Evolutionary conservation across 805 yeast species (phyloP), one percentile per base, ranked within the genome.

Genomic region (Priceomyces castillae): DNA sequence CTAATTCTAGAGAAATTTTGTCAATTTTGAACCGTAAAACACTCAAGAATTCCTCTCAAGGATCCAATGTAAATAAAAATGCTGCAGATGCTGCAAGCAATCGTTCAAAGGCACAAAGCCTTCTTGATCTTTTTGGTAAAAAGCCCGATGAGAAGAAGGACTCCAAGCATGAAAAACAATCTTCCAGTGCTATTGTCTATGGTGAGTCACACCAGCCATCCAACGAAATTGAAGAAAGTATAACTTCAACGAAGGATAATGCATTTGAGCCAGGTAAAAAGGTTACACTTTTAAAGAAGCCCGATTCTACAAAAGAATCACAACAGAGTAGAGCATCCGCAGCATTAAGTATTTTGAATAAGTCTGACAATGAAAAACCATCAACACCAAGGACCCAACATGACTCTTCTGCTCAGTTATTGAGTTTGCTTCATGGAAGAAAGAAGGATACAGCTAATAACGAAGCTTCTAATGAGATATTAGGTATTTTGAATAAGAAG

Each of bases 1-100:
- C 65, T 3, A 67, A 69, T 41, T 67, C 75, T 1, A 67, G 65
- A 47, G 77, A 74, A 40, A 52, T 76, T 11, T 62, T 75, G 41
- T 69, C 74, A 2, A 59, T 76, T 15, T 62, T 76, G 52, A 71
- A 67, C 30, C 62, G 59, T 25, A 50, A 50, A 28, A 16, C 49
- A 6, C 42, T 39, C 11, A 35, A 34, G 35, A 54, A 46, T 19
- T 36, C 39, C n/a, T 41, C 35, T 4, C 48, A 46, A 10, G 46
- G 41, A 9, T 7, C 23, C 12, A 34, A 11, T 6, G 18, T 33
- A 14, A 34, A 30, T 16, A 12, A 30, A 16, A 37, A 22, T 10
- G 22, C 48, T 7, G 44, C 46, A 6, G 57, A 56, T 23, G 37
- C 50, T 3, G 57, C 56, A 18, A 60, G 45, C 19, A 62, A 63